These are phyloP conservation scores for Pseudognaphalium luteoalbum DNA, from an alignment of 129 eudicot species.

Conservation along the genomic window DNA sequence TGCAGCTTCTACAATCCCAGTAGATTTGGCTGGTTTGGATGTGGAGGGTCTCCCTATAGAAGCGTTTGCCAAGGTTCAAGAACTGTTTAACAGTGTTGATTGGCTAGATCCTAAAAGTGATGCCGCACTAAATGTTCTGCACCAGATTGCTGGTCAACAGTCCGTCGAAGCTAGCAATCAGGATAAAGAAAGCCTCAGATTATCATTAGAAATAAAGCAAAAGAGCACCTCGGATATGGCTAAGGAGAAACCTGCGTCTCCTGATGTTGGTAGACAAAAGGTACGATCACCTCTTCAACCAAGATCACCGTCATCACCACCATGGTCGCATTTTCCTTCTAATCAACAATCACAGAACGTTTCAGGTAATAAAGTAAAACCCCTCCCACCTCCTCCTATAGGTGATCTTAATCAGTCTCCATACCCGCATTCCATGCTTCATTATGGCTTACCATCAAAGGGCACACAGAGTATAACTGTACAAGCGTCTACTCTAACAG, in stretches of 20 bases:
- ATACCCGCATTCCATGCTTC: not conserved
- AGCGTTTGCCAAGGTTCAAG: constrained; percentile 95
- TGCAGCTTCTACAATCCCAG: constrained; percentile 52
- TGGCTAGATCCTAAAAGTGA: constrained; percentile 72
- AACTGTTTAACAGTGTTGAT: constrained; percentile 79
- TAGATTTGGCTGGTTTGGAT: constrained; percentile 62
- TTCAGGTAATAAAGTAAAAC: constrained; percentile 23
- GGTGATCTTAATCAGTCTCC: constrained; percentile 6
- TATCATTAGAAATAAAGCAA: not conserved
- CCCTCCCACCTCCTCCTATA: not conserved
- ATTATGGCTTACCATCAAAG: constrained; percentile 18
- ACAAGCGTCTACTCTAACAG: constrained; percentile 26
- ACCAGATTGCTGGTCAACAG: constrained; percentile 42
- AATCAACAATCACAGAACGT: constrained; percentile 32
- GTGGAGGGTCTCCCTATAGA: constrained; percentile 89
- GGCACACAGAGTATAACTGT: not conserved
- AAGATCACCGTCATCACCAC: not conserved
- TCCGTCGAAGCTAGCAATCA: constrained; percentile 18
- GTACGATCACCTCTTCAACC: not conserved
- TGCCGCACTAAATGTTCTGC: constrained; percentile 53
- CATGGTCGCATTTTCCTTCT: constrained; percentile 25
- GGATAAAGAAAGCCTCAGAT: not conserved
- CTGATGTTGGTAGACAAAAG: constrained; percentile 26
- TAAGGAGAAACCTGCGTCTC: not conserved
- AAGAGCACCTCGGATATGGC: not conserved